phyloP scores from a whole-genome alignment of 1,284 basidiomycete species.

The Rugosomyces carneus region DNA sequence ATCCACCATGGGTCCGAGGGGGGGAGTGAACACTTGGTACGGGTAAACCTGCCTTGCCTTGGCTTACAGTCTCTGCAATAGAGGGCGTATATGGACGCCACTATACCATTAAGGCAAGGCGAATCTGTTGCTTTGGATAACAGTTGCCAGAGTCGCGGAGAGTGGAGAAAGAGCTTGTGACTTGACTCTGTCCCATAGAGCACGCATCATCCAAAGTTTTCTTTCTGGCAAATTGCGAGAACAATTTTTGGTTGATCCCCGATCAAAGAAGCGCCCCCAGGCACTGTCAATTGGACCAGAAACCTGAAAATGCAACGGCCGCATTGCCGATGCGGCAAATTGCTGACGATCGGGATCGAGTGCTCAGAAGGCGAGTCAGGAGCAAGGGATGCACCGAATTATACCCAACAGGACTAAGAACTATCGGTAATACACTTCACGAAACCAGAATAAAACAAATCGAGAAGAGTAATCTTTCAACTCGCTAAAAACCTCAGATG shows the following conservation, averaged over 20 bases:
- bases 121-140: conserved; percentile 13
- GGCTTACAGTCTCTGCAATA: not conserved
- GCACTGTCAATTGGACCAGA: conserved; percentile 21
- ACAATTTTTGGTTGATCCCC: conserved; percentile 32
- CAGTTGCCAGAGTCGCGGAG: conserved; percentile 19
- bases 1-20: conserved; percentile 6
- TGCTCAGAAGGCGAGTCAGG: conserved; percentile 10
- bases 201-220: conserved; percentile 12
- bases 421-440: not conserved
- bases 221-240: conserved; percentile 26
- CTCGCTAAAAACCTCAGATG: conserved; percentile 14
- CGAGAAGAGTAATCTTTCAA: conserved; percentile 2
- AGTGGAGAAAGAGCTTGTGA: conserved; percentile 12
- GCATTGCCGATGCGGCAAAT: conserved; percentile 28
- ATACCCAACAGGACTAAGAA: conserved; percentile 8
- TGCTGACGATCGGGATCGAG: conserved; percentile 8
- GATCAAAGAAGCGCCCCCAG: conserved; percentile 34
- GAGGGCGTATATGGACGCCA: conserved; percentile 22
- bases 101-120: conserved; percentile 27
- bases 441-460: conserved; percentile 3
- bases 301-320: conserved; percentile 25
- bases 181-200: conserved; percentile 11
- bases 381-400: conserved; percentile 17
- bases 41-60: not conserved
- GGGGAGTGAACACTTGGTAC: no score